phyloP scores from a whole-genome alignment of 2,329 filamentous ascomycete species.

The Colletotrichum gloeosporioides region DNA sequence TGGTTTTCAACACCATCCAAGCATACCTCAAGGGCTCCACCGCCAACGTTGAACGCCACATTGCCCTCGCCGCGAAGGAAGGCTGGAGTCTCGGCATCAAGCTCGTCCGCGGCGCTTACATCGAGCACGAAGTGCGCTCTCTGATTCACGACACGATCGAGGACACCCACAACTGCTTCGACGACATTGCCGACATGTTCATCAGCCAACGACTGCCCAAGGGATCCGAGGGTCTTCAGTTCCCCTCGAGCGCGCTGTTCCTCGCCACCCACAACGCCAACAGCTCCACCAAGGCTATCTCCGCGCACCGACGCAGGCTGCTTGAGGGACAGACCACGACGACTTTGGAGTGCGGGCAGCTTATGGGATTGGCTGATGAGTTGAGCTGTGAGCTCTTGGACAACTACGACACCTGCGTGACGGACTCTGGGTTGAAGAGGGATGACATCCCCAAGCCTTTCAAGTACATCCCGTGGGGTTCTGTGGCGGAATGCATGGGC shows the following conservation, averaged over 20 bases:
- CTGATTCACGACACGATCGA: conserved; percentile 76
- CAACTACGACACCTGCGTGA: conserved; percentile 10
- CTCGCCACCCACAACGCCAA: conserved; percentile 80
- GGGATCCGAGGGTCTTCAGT: conserved; percentile 48
- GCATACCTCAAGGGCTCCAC: conserved; percentile 76
- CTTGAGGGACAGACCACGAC: conserved; percentile 47
- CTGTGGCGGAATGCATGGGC: conserved; percentile 26
- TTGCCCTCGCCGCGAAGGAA: conserved; percentile 61
- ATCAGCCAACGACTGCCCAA: conserved; percentile 61
- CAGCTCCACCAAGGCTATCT: conserved; percentile 62
- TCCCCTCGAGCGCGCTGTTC: conserved; percentile 63
- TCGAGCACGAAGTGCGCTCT: conserved; percentile 71
- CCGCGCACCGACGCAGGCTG: conserved; percentile 58
- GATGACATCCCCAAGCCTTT: conserved; percentile 20
- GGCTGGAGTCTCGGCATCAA: conserved; percentile 76
- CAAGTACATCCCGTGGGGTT: conserved; percentile 26
- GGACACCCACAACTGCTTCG: conserved; percentile 75
- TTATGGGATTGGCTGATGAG: conserved; percentile 84
- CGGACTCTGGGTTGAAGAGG: conserved; percentile 7
- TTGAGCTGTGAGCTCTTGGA: conserved; percentile 70
- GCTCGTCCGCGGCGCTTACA: conserved; percentile 77
- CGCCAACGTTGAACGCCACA: conserved; percentile 61
- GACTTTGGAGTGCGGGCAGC: conserved; percentile 41
- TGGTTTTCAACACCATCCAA: conserved; percentile 84
- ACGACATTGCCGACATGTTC: conserved; percentile 72